phyloP scores from a whole-genome alignment of 2,329 filamentous ascomycete genomes.

The Capronia epimyces region DNA sequence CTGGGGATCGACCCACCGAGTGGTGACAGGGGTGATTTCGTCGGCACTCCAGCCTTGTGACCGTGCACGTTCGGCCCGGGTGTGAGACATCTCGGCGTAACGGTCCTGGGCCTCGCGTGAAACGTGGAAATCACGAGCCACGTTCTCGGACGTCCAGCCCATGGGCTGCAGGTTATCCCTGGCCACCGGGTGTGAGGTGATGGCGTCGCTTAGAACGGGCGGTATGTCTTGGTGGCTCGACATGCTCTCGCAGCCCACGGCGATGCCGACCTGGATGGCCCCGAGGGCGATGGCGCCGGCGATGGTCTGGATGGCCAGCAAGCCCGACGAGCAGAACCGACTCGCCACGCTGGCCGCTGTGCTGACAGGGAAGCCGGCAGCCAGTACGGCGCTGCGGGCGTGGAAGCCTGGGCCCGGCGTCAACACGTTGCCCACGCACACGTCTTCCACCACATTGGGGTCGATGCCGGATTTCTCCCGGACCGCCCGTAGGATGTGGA shows the following conservation, averaged over 20 bases:
- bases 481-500: slow-evolving; percentile 73
- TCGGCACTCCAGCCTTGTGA: slow-evolving; percentile 82
- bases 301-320: slow-evolving; percentile 88
- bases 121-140: slow-evolving; percentile 80
- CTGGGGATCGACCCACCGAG: slow-evolving; percentile 86
- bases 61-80: slow-evolving; percentile 82
- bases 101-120: slow-evolving; percentile 72
- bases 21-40: slow-evolving; percentile 81
- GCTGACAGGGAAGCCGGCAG: slow-evolving; percentile 81
- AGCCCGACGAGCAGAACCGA: slow-evolving; percentile 86
- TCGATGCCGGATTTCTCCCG: slow-evolving; percentile 83
- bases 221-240: slow-evolving; percentile 76
- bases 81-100: slow-evolving; percentile 83
- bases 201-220: slow-evolving; percentile 80
- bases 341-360: slow-evolving; percentile 81
- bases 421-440: slow-evolving; percentile 85
- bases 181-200: slow-evolving; percentile 72
- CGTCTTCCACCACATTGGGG: slow-evolving; percentile 80
- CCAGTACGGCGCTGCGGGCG: slow-evolving; percentile 80
- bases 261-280: slow-evolving; percentile 92
- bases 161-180: slow-evolving; percentile 97
- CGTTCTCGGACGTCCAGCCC: slow-evolving; percentile 90
- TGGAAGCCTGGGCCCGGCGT: slow-evolving; percentile 87
- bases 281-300: slow-evolving; percentile 84
- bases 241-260: slow-evolving; percentile 96